A percentile compares a stretch with the other conserved stretches of the same genome.
These are phyloP conservation scores for Litsea cubeba DNA, from an alignment of 164 flowering plant genomes.

Conservation along the genomic window DNA sequence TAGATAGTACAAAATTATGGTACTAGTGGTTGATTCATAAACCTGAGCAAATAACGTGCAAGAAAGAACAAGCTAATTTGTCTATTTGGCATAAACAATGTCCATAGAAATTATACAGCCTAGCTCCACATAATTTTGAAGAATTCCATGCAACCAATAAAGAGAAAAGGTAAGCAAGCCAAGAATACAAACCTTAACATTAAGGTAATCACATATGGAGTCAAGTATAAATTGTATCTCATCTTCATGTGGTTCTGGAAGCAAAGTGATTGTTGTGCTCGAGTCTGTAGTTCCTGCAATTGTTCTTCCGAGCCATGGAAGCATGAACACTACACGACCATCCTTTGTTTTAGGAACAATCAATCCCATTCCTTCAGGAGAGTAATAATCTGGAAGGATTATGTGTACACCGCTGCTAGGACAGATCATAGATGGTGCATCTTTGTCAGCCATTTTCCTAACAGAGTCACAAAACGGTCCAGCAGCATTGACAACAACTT, in stretches of 20 bases:
- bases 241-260: constrained; percentile 97
- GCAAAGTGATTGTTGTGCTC: constrained; percentile 70
- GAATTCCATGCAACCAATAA: background rate
- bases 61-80: no score
- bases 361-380: constrained; percentile 98
- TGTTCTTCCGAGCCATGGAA: constrained; percentile 99
- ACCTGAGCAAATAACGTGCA: no score
- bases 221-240: constrained; percentile 94
- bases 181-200: constrained; percentile 57
- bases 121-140: background rate
- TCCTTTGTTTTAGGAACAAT: constrained; percentile 99
- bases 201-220: constrained; percentile 92
- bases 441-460: constrained; percentile 75
- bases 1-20: no score
- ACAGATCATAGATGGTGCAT: constrained; percentile 68
- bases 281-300: constrained; percentile 97
- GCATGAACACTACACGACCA: constrained; percentile 97
- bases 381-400: constrained; percentile 96
- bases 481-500: constrained; percentile 91
- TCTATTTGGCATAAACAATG: no score
- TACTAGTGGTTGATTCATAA: no score
- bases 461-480: constrained; percentile 97
- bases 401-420: constrained; percentile 99
- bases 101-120: background rate
- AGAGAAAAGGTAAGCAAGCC: background rate